These are phyloP conservation scores for Pythium sukuiense DNA, from an alignment of 352 stramenopile species.

Conservation along the genomic window DNA sequence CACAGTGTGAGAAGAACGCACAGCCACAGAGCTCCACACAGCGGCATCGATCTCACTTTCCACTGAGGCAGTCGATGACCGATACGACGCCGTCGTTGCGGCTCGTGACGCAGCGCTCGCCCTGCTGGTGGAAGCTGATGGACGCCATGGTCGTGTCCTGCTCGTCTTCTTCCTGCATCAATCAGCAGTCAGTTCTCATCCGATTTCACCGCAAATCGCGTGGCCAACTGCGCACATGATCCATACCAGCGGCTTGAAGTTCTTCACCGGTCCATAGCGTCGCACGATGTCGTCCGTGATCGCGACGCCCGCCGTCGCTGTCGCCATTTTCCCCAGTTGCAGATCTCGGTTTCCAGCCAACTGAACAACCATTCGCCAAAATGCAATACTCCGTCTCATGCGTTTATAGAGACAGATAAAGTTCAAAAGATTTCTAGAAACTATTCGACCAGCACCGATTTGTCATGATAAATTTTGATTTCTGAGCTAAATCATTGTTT, in stretches of 20 bases:
- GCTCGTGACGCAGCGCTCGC: conserved; percentile 73
- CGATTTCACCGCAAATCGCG: not conserved
- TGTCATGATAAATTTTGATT: not conserved
- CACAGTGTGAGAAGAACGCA: not conserved
- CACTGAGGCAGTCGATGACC: conserved; percentile 81
- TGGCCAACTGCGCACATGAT: not conserved
- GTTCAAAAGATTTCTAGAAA: not conserved
- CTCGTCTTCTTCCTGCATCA: conserved; percentile 56
- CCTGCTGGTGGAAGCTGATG: conserved; percentile 80
- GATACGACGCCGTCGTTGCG: conserved; percentile 79
- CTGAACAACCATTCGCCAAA: conserved; percentile 1
- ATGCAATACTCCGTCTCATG: not conserved
- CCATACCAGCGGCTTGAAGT: conserved; percentile 61
- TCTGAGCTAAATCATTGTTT: not conserved
- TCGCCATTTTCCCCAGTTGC: not conserved
- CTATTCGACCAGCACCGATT: conserved; percentile 27
- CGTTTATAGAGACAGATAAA: conserved; percentile 10
- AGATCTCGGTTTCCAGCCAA: not conserved
- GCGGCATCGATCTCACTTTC: conserved; percentile 44
- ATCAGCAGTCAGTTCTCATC: conserved; percentile 11
- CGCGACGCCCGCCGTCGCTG: conserved; percentile 28
- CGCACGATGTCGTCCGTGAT: conserved; percentile 62
- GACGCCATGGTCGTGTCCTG: conserved; percentile 56
- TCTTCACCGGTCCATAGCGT: conserved; percentile 66
- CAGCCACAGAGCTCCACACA: not conserved